phyloP scores from a whole-genome alignment of 2,329 filamentous ascomycete genomes.

The Zymoseptoria tritici region DNA sequence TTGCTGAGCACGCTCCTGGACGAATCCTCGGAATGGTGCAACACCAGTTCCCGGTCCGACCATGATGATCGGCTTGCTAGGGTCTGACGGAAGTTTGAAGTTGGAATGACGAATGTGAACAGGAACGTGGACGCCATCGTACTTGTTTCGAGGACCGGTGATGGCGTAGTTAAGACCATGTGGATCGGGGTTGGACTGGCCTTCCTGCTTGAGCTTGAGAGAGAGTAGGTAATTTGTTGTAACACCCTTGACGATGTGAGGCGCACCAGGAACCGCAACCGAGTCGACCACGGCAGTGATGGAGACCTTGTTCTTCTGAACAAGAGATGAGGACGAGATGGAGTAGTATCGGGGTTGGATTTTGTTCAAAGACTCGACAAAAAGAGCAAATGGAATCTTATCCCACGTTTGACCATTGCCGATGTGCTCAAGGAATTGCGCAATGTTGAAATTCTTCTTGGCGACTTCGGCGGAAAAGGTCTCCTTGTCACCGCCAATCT shows the following conservation, averaged over 20 bases:
- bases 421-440: slow-evolving; percentile 69
- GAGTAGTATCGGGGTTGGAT: slow-evolving; percentile 98
- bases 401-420: slow-evolving; percentile 70
- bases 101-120: slow-evolving; percentile 97
- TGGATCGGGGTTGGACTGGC: slow-evolving; percentile 70
- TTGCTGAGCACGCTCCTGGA: slow-evolving; percentile 85
- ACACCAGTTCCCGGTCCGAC: slow-evolving; percentile 94
- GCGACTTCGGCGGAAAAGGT: slow-evolving; percentile 85
- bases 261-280: slow-evolving; percentile 65
- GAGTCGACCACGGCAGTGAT: slow-evolving; percentile 93
- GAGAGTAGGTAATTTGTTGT: slow-evolving; percentile 95
- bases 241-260: slow-evolving; percentile 80
- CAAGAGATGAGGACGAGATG: slow-evolving; percentile 91
- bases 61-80: slow-evolving; percentile 89
- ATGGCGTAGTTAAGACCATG: slow-evolving; percentile 83
- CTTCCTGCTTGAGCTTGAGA: slow-evolving; percentile 93
- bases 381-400: slow-evolving; percentile 82
- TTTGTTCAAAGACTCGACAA: slow-evolving; percentile 90
- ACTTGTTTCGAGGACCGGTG: slow-evolving; percentile 87
- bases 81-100: slow-evolving; percentile 96
- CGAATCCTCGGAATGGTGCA: slow-evolving; percentile 88
- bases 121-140: slow-evolving; percentile 88
- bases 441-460: slow-evolving; percentile 79
- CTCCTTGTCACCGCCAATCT: slow-evolving; percentile 86
- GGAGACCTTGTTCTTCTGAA: slow-evolving; percentile 90